Evolutionary conservation across 225 moss, liverwort and hornwort species (phyloP).

Genomic region (Takakia lepidozioides): DNA sequence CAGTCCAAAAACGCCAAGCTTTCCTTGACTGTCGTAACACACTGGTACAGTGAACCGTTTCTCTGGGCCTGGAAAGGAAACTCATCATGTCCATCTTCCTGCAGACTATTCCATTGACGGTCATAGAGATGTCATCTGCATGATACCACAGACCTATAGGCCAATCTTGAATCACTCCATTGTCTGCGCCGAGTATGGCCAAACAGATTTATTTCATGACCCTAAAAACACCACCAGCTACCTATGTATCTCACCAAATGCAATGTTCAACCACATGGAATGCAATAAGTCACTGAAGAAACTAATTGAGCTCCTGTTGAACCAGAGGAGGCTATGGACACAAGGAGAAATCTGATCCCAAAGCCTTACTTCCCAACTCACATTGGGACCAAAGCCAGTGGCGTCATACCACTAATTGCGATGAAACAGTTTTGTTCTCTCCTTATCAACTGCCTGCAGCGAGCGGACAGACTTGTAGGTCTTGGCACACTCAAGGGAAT

Average conservation of each 20-base stretch:
- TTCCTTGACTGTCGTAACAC: conserved; percentile 25
- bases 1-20: conserved; percentile 17
- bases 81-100: too few relatives aligned
- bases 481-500: conserved; percentile 23
- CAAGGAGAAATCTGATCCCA: too few relatives aligned
- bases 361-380: conserved; percentile 42
- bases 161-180: background rate
- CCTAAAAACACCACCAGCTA: too few relatives aligned
- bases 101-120: background rate
- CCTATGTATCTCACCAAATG: too few relatives aligned
- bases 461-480: conserved; percentile 41
- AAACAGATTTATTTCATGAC: background rate
- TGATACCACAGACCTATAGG: background rate
- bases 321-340: too few relatives aligned
- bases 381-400: conserved; percentile 30
- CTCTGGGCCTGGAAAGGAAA: conserved; percentile 24
- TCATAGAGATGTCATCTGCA: background rate
- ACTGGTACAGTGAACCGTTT: conserved; percentile 32
- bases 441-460: conserved; percentile 25
- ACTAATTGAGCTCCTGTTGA: background rate
- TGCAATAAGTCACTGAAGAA: background rate
- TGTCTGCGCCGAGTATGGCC: too few relatives aligned
- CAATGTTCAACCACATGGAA: background rate
- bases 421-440: conserved; percentile 25
- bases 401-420: conserved; percentile 40